A percentile compares a stretch with the other conserved stretches of the same genome.
Conservation (phyloP, 192 early-diverging fungal species). For the Coemansia sp. region DNA sequence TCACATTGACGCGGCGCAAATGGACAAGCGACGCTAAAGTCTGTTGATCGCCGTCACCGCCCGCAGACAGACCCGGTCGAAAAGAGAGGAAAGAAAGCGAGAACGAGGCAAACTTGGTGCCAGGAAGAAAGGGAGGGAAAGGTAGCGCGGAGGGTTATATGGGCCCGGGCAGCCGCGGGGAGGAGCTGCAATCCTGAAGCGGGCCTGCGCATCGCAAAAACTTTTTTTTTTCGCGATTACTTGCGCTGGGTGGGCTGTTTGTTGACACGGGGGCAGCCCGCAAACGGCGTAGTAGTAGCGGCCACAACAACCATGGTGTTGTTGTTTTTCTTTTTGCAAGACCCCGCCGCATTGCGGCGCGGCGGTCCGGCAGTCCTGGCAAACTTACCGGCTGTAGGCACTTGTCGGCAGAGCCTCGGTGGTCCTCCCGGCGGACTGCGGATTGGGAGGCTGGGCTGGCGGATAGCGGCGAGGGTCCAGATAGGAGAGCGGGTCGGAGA, state of each 20-base stretch:
- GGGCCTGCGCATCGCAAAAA: not conserved
- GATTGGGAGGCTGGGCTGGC: not conserved
- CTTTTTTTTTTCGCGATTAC: not conserved
- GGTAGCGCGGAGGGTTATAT: not conserved
- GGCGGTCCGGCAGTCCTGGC: no score
- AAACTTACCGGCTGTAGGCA: no score
- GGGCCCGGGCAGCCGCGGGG: not conserved
- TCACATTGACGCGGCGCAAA: not conserved
- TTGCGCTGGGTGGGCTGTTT: constrained; percentile 7
- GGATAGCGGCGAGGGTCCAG: not conserved
- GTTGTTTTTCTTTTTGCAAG: constrained; percentile 7
- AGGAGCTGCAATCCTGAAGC: not conserved
- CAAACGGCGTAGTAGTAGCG: constrained; percentile 3
- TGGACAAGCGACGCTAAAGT: not conserved
- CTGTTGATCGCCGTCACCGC: not conserved
- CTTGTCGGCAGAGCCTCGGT: not conserved
- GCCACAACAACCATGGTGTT: constrained; percentile 9
- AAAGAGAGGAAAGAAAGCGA: not conserved
- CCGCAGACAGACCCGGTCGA: not conserved
- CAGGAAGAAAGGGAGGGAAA: not conserved
- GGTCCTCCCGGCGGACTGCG: not conserved
- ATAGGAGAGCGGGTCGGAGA: not conserved
- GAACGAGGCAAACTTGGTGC: not conserved
- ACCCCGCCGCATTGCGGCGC: no score
- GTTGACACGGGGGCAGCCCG: constrained; percentile 9